Conservation (phyloP, 129 eudicot species). For the Lonicera japonica region DNA sequence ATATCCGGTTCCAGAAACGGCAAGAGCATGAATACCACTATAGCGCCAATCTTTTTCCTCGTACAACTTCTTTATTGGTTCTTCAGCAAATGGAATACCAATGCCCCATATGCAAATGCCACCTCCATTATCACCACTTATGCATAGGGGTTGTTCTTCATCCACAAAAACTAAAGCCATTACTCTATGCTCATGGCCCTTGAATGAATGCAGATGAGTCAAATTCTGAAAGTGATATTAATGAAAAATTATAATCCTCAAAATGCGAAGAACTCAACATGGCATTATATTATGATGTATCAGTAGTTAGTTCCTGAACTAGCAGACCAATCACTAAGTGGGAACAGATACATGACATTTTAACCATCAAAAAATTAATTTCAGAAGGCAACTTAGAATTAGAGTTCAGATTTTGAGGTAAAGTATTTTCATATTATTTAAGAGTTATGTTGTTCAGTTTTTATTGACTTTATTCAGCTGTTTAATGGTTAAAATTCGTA, state of each 20-base stretch:
- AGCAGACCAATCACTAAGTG: too few relatives aligned
- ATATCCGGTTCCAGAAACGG: constrained; percentile 49
- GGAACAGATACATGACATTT: too few relatives aligned
- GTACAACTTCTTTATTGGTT: constrained; percentile 41
- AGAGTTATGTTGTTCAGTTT: background rate
- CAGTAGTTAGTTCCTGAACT: too few relatives aligned
- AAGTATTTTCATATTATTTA: background rate
- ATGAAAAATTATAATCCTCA: background rate
- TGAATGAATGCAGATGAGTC: constrained; percentile 64
- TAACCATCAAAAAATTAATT: background rate
- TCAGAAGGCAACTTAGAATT: background rate
- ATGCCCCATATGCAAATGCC: constrained; percentile 65
- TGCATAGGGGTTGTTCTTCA: constrained; percentile 64
- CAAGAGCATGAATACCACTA: constrained; percentile 83
- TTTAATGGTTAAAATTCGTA: too few relatives aligned
- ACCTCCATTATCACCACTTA: constrained; percentile 86
- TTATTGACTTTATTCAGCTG: background rate
- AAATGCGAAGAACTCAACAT: background rate
- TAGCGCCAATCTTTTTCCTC: constrained; percentile 89
- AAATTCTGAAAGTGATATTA: constrained; percentile 41
- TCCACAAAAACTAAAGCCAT: constrained; percentile 66
- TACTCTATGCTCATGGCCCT: constrained; percentile 80
- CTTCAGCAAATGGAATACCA: constrained; percentile 43
- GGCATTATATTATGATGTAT: background rate
- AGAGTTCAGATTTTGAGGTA: background rate